Conservation (phyloP, 805 yeast species). For the Zygoascus bituminiphila region DNA sequence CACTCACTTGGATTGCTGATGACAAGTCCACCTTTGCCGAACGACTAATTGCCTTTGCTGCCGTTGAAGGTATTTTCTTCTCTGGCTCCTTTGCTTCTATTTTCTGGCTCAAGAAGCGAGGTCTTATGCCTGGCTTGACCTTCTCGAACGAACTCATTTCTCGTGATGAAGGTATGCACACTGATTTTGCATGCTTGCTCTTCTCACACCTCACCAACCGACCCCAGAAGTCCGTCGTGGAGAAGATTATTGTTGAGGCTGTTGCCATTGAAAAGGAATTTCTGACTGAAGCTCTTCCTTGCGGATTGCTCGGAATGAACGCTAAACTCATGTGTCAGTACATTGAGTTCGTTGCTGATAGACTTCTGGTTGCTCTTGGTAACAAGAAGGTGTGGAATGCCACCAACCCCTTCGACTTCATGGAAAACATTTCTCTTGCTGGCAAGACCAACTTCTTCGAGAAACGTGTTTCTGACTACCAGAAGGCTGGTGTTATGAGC, state of each 20-base stretch:
- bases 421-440: slow-evolving; percentile 97
- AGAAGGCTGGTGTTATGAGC: slow-evolving; percentile 99
- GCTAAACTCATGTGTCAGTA: slow-evolving; percentile 90
- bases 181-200: slow-evolving; percentile 94
- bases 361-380: slow-evolving; percentile 85
- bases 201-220: slow-evolving; percentile 89
- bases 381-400: slow-evolving; percentile 81
- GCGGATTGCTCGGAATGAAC: slow-evolving; percentile 91
- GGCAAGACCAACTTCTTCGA: slow-evolving; percentile 99
- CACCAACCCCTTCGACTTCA: slow-evolving; percentile 92
- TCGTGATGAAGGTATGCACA: slow-evolving; percentile 98
- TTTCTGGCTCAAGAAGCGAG: slow-evolving; percentile 98
- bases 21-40: slow-evolving; percentile 84
- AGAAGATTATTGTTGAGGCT: slow-evolving; percentile 87
- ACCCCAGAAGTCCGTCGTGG: slow-evolving; percentile 72
- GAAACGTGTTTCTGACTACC: slow-evolving; percentile 97
- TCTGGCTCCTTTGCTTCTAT: slow-evolving; percentile 97
- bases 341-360: slow-evolving; percentile 96
- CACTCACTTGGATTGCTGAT: slow-evolving; percentile 92
- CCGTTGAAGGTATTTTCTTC: slow-evolving; percentile 98
- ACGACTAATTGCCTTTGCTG: slow-evolving; percentile 96
- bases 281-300: slow-evolving; percentile 93
- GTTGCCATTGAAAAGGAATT: slow-evolving; percentile 90
- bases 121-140: slow-evolving; percentile 97
- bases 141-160: slow-evolving; percentile 96